phyloP scores from a whole-genome alignment of 225 moss, liverwort and hornwort species.

The Bryum argenteum region DNA sequence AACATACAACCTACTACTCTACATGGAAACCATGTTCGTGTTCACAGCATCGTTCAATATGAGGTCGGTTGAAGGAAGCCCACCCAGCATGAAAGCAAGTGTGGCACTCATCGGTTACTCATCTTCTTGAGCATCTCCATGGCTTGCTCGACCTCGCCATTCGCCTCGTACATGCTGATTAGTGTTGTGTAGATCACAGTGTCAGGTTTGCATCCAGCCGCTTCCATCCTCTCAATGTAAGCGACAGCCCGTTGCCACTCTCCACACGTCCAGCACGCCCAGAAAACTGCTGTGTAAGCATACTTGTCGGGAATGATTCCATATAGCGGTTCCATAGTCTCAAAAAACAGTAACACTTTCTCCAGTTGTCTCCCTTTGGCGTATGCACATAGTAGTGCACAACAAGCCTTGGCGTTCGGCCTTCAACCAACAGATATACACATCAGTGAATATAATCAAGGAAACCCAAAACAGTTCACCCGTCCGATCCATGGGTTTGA shows the following conservation, averaged over 20 bases:
- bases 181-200: conserved; percentile 60
- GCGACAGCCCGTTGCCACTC: conserved; percentile 53
- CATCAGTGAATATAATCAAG: conserved; percentile 15
- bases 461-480: neutral
- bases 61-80: too few relatives aligned
- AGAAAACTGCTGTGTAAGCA: conserved; percentile 60
- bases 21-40: neutral
- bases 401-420: conserved; percentile 58
- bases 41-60: neutral
- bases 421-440: conserved; percentile 22
- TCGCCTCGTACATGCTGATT: conserved; percentile 65
- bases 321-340: conserved; percentile 47
- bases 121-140: conserved; percentile 49
- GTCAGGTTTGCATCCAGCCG: conserved; percentile 56
- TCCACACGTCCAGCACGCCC: conserved; percentile 72
- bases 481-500: neutral
- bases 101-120: conserved; percentile 18
- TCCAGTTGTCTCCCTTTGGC: conserved; percentile 59
- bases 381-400: conserved; percentile 62
- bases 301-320: conserved; percentile 53
- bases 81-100: conserved; percentile 4
- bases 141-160: conserved; percentile 50
- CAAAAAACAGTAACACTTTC: conserved; percentile 49
- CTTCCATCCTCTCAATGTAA: conserved; percentile 54
- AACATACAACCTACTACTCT: conserved; percentile 26